A percentile compares a stretch with the other conserved stretches of the same genome.
Evolutionary conservation across 768 basidiomycete genomes (phyloP).

Genomic region (Lanmaoa rubissima): DNA sequence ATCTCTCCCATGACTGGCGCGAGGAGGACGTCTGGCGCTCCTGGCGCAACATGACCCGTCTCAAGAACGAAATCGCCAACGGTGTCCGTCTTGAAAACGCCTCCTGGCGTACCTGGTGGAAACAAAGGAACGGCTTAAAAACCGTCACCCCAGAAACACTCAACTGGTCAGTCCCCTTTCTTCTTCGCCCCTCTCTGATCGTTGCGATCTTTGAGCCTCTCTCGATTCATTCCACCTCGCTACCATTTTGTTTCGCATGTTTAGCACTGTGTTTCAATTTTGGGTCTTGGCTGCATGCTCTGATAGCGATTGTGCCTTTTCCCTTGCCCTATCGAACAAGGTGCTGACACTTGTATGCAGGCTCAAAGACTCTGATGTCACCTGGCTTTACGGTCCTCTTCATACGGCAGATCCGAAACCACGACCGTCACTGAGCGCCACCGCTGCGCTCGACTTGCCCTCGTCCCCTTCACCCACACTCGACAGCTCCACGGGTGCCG

Average conservation of each 20-base stretch:
- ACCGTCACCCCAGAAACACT: constrained; percentile 96
- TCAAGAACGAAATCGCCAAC: constrained; percentile 98
- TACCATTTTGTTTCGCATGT: neutral
- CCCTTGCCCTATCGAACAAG: neutral
- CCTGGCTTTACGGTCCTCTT: constrained; percentile 97
- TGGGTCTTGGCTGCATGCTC: neutral
- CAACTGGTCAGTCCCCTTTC: constrained; percentile 77
- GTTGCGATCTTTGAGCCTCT: neutral
- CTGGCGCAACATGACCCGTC: constrained; percentile 98
- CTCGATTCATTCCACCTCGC: neutral
- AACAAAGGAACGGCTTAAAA: constrained; percentile 94
- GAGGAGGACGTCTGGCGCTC: constrained; percentile 98
- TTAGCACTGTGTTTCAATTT: neutral
- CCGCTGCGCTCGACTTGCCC: constrained; percentile 38
- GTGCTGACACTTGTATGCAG: constrained; percentile 41
- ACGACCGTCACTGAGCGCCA: constrained; percentile 36
- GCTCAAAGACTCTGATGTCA: constrained; percentile 99
- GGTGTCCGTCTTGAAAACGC: constrained; percentile 95
- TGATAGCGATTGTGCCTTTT: neutral
- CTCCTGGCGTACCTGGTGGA: constrained; percentile 99
- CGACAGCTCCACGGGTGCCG: constrained; percentile 19
- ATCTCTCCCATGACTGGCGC: constrained; percentile 95
- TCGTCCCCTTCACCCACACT: constrained; percentile 31
- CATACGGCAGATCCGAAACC: constrained; percentile 86
- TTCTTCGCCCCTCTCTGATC: neutral